Percentiles rank a stretch among this genome's conserved stretches.
These are phyloP conservation scores for Candida caryicola DNA, from an alignment of 805 yeast species.

Conservation along the genomic window DNA sequence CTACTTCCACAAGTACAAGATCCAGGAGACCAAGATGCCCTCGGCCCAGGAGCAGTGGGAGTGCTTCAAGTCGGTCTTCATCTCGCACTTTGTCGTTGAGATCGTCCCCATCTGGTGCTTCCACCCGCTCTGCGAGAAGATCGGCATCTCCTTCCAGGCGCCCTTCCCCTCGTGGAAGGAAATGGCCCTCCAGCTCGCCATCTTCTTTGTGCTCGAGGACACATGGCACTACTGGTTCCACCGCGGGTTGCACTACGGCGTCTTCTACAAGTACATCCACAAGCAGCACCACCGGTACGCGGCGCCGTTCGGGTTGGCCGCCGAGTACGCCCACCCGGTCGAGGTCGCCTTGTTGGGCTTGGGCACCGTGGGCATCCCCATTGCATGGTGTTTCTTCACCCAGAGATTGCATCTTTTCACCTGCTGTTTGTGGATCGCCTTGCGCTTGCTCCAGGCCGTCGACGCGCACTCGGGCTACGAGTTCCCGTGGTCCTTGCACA, in stretches of 20 bases:
- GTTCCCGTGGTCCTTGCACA: slow-evolving; percentile 94
- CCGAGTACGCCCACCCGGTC: slow-evolving; percentile 96
- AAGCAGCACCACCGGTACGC: slow-evolving; percentile 98
- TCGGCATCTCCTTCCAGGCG: slow-evolving; percentile 74
- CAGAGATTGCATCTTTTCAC: slow-evolving; percentile 83
- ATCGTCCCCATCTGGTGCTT: slow-evolving; percentile 96
- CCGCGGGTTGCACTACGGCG: slow-evolving; percentile 83
- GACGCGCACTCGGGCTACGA: slow-evolving; percentile 98
- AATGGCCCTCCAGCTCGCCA: slow-evolving; percentile 61
- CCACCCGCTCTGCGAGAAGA: slow-evolving; percentile 83
- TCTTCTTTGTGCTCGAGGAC: slow-evolving; percentile 86
- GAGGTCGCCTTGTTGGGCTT: slow-evolving; percentile 89
- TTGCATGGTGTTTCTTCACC: slow-evolving; percentile 74
- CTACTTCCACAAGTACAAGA: slow-evolving; percentile 79
- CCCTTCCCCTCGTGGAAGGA: slow-evolving; percentile 76
- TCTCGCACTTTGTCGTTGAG: slow-evolving; percentile 88
- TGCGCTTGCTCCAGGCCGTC: slow-evolving; percentile 92
- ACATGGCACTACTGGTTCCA: slow-evolving; percentile 98
- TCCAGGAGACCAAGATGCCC: slow-evolving; percentile 84
- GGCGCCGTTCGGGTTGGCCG: slow-evolving; percentile 95
- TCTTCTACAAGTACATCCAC: slow-evolving; percentile 88
- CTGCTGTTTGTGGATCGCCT: slow-evolving; percentile 81
- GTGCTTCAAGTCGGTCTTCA: slow-evolving; percentile 79
- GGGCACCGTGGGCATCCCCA: slow-evolving; percentile 96
- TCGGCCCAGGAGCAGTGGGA: slow-evolving; percentile 85